These are phyloP conservation scores for Discostella pseudostelligera DNA, from an alignment of 108 stramenopile genomes.

Conservation along the genomic window DNA sequence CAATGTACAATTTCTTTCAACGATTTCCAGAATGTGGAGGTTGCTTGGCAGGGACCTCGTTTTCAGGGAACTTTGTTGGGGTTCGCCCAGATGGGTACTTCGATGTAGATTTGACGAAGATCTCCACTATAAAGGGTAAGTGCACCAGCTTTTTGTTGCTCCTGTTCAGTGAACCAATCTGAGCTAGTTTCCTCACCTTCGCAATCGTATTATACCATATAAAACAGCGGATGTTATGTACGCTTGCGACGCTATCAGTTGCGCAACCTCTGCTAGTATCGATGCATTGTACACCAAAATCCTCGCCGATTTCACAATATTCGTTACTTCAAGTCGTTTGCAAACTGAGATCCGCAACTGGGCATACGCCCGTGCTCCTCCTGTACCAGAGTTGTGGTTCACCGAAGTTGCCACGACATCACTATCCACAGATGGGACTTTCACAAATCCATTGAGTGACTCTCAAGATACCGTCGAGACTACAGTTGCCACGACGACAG, in stretches of 20 bases:
- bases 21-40: slow-evolving; percentile 23
- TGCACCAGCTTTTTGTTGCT: background rate
- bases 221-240: slow-evolving; percentile 15
- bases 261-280: slow-evolving; percentile 8
- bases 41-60: slow-evolving; percentile 9
- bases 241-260: slow-evolving; percentile 7
- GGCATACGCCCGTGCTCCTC: slow-evolving; percentile 7
- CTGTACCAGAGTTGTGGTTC: slow-evolving; percentile 8
- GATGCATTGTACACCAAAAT: slow-evolving; percentile 14
- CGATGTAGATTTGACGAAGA: background rate
- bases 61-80: slow-evolving; percentile 5
- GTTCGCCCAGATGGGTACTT: slow-evolving; percentile 6
- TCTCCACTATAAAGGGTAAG: slow-evolving; percentile 4
- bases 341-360: slow-evolving; percentile 12
- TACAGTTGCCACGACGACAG: slow-evolving; percentile 9
- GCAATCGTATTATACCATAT: background rate
- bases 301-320: slow-evolving; percentile 14
- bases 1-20: background rate
- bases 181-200: background rate
- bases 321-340: slow-evolving; percentile 7
- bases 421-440: slow-evolving; percentile 15
- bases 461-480: slow-evolving; percentile 4
- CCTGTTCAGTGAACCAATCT: background rate
- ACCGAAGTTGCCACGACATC: slow-evolving; percentile 1
- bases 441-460: slow-evolving; percentile 10